These are phyloP conservation scores for Neoboletus brunneissimus DNA, from an alignment of 768 basidiomycete species.

Conservation along the genomic window DNA sequence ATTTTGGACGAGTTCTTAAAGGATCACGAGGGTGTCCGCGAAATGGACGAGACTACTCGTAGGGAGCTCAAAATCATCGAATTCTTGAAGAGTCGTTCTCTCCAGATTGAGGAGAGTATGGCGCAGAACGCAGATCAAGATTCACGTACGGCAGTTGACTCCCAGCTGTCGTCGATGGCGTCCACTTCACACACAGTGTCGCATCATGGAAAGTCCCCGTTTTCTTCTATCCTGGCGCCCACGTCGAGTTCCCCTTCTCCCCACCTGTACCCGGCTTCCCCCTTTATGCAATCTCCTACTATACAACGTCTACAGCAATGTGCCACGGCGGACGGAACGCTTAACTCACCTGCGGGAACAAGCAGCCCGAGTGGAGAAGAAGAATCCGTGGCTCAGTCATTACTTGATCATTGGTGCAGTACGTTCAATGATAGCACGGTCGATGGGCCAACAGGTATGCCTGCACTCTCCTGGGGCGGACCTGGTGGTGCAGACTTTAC, in stretches of 20 bases:
- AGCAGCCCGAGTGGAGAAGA: slow-evolving; percentile 74
- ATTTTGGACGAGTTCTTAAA: slow-evolving; percentile 77
- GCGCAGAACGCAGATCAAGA: slow-evolving; percentile 19
- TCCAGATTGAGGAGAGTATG: slow-evolving; percentile 44
- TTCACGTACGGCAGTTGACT: slow-evolving; percentile 19
- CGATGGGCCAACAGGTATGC: slow-evolving; percentile 47
- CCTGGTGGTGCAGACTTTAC: slow-evolving; percentile 54
- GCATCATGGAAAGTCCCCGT: slow-evolving; percentile 16
- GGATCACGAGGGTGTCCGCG: slow-evolving; percentile 48
- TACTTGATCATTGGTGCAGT: slow-evolving; percentile 84
- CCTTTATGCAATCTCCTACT: slow-evolving; percentile 43
- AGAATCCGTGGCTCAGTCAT: slow-evolving; percentile 69
- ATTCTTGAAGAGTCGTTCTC: slow-evolving; percentile 69
- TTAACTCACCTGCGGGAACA: slow-evolving; percentile 58
- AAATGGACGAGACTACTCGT: slow-evolving; percentile 80
- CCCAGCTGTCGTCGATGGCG: slow-evolving; percentile 34
- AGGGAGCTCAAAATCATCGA: slow-evolving; percentile 84
- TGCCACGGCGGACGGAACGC: slow-evolving; percentile 41
- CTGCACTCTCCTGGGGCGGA: slow-evolving; percentile 57
- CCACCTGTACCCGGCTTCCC: slow-evolving; percentile 26
- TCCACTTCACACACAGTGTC: slow-evolving; percentile 11
- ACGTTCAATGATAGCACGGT: slow-evolving; percentile 67
- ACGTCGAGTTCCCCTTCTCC: slow-evolving; percentile 21
- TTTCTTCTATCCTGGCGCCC: slow-evolving; percentile 26
- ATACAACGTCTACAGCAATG: slow-evolving; percentile 61